phyloP scores from a whole-genome alignment of 2,329 filamentous ascomycete species.

The Diaporthe longicolla region DNA sequence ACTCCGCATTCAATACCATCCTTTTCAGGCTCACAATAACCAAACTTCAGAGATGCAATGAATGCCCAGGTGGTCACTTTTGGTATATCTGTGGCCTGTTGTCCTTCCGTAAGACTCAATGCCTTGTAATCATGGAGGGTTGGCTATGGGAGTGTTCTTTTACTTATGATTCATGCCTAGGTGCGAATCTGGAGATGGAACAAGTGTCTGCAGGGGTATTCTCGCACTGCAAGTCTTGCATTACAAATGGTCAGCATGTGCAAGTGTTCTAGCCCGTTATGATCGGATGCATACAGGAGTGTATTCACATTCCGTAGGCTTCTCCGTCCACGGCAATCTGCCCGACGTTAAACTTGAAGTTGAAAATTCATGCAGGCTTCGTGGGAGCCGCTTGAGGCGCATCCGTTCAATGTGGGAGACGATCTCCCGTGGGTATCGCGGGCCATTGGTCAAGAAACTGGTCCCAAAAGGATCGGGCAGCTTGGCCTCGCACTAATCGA shows the following conservation, averaged over 20 bases:
- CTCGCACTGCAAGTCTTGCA: too few species aligned
- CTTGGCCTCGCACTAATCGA: conserved; percentile 8
- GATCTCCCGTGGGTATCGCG: not conserved
- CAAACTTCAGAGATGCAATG: too few species aligned
- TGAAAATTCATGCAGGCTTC: not conserved
- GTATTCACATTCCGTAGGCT: not conserved
- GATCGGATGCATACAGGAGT: not conserved
- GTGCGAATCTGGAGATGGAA: not conserved
- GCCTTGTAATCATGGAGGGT: not conserved
- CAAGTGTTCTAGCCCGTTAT: not conserved
- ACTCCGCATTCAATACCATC: not conserved
- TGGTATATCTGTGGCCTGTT: not conserved
- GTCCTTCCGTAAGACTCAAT: too few species aligned
- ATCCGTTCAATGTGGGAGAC: not conserved
- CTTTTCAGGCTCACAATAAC: not conserved
- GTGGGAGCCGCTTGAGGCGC: not conserved
- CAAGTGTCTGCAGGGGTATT: too few species aligned
- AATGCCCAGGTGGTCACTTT: too few species aligned
- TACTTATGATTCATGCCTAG: not conserved
- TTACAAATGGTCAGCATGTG: too few species aligned
- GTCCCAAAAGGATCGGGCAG: not conserved
- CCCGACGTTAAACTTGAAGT: too few species aligned
- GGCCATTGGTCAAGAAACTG: not conserved
- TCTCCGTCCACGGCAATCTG: not conserved
- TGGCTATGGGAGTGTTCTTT: not conserved